Percentiles rank a stretch among this genome's conserved stretches.
These are phyloP conservation scores for Sporothrix dimorphospora DNA, from an alignment of 2,329 filamentous ascomycete genomes.

Conservation along the genomic window DNA sequence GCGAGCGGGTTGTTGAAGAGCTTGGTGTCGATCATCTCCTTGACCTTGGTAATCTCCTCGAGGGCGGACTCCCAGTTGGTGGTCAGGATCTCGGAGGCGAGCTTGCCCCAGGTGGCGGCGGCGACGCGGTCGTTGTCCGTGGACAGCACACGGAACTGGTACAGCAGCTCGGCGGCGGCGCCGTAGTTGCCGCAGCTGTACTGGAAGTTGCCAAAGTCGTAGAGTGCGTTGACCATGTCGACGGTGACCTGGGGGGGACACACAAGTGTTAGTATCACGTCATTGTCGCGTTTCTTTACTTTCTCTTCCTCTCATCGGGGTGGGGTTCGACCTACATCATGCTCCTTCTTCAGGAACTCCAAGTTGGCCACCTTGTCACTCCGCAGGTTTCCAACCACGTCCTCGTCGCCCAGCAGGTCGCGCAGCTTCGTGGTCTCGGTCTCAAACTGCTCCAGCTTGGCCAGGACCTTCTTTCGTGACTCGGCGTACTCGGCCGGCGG, in stretches of 20 bases:
- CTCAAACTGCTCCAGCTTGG: conserved; percentile 79
- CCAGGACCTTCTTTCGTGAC: conserved; percentile 87
- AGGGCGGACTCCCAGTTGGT: conserved; percentile 94
- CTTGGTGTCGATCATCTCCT: conserved; percentile 89
- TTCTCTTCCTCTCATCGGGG: neutral
- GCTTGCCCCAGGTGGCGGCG: conserved; percentile 95
- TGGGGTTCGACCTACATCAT: conserved; percentile 65
- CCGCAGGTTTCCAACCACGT: conserved; percentile 86
- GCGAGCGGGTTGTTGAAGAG: conserved; percentile 95
- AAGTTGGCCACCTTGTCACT: conserved; percentile 99
- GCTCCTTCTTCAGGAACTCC: conserved; percentile 95
- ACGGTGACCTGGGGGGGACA: conserved; percentile 67
- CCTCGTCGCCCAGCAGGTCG: conserved; percentile 82
- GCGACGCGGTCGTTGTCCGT: conserved; percentile 98
- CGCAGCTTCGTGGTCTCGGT: conserved; percentile 88
- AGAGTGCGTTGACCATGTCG: conserved; percentile 94
- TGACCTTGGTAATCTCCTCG: conserved; percentile 87
- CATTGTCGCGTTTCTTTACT: neutral
- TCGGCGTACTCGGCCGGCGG: conserved; percentile 83
- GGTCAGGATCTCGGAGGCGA: conserved; percentile 92
- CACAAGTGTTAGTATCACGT: neutral
- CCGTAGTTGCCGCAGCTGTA: conserved; percentile 96
- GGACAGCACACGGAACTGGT: conserved; percentile 96
- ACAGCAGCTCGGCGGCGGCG: conserved; percentile 87
- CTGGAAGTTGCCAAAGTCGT: conserved; percentile 95